phyloP scores from a whole-genome alignment of 2,329 filamentous ascomycete species.

The Aspergillus sclerotialis region DNA sequence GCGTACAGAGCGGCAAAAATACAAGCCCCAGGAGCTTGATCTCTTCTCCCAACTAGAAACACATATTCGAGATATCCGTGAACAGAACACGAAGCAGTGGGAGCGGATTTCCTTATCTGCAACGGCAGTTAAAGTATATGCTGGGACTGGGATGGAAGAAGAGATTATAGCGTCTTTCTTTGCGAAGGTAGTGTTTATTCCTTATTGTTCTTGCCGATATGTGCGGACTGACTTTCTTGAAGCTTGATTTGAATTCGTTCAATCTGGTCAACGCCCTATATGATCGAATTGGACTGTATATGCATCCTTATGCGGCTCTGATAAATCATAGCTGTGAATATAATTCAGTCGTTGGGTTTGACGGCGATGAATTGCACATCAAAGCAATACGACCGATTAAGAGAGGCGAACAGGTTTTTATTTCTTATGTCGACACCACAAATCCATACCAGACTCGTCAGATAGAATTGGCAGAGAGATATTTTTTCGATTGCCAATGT shows the following conservation, averaged over 20 bases:
- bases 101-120: conserved; percentile 47
- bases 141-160: conserved; percentile 38
- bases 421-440: conserved; percentile 56
- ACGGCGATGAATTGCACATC: conserved; percentile 44
- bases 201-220: background rate
- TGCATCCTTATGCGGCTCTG: conserved; percentile 48
- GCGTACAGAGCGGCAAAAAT: conserved; percentile 31
- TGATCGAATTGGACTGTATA: conserved; percentile 52
- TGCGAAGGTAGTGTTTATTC: conserved; percentile 33
- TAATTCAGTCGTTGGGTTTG: conserved; percentile 53
- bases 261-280: conserved; percentile 50
- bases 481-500: conserved; percentile 55
- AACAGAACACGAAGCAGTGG: conserved; percentile 34
- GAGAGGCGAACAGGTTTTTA: conserved; percentile 51
- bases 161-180: conserved; percentile 39
- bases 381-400: conserved; percentile 48
- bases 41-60: conserved; percentile 39
- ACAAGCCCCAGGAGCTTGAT: conserved; percentile 31
- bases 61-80: conserved; percentile 44
- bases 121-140: conserved; percentile 49
- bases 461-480: conserved; percentile 46
- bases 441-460: conserved; percentile 46
- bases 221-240: background rate
- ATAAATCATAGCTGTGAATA: conserved; percentile 59
- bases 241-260: conserved; percentile 53